phyloP scores from a whole-genome alignment of 352 stramenopile genomes.

The Achlya hypogyna region DNA sequence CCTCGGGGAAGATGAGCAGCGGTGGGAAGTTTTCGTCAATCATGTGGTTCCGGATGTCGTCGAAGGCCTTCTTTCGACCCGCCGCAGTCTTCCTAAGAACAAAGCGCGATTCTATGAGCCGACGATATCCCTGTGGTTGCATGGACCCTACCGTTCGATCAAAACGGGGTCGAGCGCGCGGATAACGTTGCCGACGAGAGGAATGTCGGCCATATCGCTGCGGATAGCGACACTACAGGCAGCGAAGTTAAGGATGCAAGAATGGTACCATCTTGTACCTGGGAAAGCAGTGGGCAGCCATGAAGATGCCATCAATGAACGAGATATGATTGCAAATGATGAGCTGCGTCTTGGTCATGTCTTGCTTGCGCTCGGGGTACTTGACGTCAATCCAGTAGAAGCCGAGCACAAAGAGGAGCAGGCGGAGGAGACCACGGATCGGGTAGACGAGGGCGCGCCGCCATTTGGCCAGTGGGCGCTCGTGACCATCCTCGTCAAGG shows the following conservation, averaged over 20 bases:
- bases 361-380: conserved; percentile 21
- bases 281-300: conserved; percentile 30
- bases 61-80: conserved; percentile 44
- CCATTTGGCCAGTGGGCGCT: conserved; percentile 33
- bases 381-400: conserved; percentile 60
- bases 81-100: conserved; percentile 26
- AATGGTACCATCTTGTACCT: neutral
- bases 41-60: conserved; percentile 53
- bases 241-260: neutral
- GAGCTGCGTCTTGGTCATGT: conserved; percentile 31
- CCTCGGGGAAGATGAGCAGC: conserved; percentile 61
- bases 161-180: conserved; percentile 54
- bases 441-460: conserved; percentile 30
- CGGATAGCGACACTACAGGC: conserved; percentile 55
- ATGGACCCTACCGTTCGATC: conserved; percentile 32
- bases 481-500: conserved; percentile 28
- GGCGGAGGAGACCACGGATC: conserved; percentile 36
- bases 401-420: conserved; percentile 45
- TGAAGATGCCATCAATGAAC: conserved; percentile 60
- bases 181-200: conserved; percentile 46
- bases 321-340: conserved; percentile 64
- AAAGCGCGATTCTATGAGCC: neutral
- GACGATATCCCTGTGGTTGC: neutral
- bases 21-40: conserved; percentile 33
- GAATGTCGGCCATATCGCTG: conserved; percentile 45